A percentile compares a stretch with the other conserved stretches of the same genome.
These are phyloP conservation scores for maize (Zea mays) DNA, from an alignment of 176 grass and related monocot genomes.

Conservation along the genomic window DNA sequence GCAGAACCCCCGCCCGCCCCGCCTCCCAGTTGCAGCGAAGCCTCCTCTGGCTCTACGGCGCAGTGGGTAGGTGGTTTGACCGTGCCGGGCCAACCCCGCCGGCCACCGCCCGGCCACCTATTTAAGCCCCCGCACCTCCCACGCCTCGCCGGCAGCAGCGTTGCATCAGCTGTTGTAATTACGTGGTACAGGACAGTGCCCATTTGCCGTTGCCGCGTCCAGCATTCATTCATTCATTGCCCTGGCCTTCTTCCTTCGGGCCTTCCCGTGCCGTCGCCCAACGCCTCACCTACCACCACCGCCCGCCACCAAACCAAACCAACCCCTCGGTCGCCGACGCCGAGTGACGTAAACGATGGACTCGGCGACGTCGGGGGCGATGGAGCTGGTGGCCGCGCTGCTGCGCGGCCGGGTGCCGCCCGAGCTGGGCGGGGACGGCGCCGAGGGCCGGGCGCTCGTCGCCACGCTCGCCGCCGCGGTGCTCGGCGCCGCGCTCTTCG, in stretches of 20 bases:
- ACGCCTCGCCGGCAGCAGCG: conserved; percentile 25
- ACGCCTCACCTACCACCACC: neutral
- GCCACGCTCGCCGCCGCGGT: conserved; percentile 53
- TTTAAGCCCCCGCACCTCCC: conserved; percentile 22
- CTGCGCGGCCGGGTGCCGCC: conserved; percentile 29
- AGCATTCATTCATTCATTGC: neutral
- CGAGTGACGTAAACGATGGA: conserved; percentile 9
- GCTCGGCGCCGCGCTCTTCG: conserved; percentile 64
- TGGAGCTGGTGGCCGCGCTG: conserved; percentile 54
- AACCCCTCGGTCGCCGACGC: neutral
- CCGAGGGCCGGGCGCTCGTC: conserved; percentile 44
- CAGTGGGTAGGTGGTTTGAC: conserved; percentile 33
- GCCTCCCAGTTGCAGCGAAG: too few relatives aligned
- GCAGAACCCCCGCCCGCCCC: neutral
- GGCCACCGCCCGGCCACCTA: conserved; percentile 21
- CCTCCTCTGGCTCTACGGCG: too few relatives aligned
- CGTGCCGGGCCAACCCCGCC: conserved; percentile 26
- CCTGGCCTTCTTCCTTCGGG: too few relatives aligned
- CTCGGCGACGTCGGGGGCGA: conserved; percentile 38
- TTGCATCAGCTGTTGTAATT: neutral
- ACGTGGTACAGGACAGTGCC: neutral
- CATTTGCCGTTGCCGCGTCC: neutral
- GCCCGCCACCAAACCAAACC: neutral
- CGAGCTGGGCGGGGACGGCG: neutral
- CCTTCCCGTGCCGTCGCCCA: neutral